Conservation (phyloP, 1,139 yeast species). For the Trichomonascaceae sp. region DNA sequence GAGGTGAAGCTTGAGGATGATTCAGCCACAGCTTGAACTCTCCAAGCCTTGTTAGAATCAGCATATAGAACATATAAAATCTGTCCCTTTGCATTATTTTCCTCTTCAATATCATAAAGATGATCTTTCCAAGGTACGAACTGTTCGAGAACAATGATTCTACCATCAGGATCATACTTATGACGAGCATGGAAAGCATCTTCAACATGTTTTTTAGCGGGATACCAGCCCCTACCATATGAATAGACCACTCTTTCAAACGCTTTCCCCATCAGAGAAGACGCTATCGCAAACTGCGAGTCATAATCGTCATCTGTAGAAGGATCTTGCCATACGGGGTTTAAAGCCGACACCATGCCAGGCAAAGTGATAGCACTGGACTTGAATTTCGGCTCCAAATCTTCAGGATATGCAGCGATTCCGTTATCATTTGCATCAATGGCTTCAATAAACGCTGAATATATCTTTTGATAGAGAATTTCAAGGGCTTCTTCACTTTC, state of each 20-base stretch:
- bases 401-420: slow-evolving; percentile 58
- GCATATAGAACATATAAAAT: slow-evolving; percentile 73
- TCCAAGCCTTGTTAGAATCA: slow-evolving; percentile 70
- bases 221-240: slow-evolving; percentile 84
- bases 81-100: slow-evolving; percentile 44
- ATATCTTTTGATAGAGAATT: slow-evolving; percentile 63
- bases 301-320: slow-evolving; percentile 64
- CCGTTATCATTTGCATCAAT: slow-evolving; percentile 98
- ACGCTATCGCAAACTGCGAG: slow-evolving; percentile 60
- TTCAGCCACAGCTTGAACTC: slow-evolving; percentile 85
- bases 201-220: slow-evolving; percentile 74
- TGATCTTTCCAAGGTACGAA: slow-evolving; percentile 97
- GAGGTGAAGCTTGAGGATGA: slow-evolving; percentile 71
- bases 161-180: slow-evolving; percentile 46
- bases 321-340: slow-evolving; percentile 74
- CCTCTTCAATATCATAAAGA: slow-evolving; percentile 66
- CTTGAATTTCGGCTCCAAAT: slow-evolving; percentile 29
- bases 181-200: slow-evolving; percentile 49
- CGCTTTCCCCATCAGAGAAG: slow-evolving; percentile 75
- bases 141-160: slow-evolving; percentile 61
- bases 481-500: slow-evolving; percentile 42
- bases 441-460: slow-evolving; percentile 81
- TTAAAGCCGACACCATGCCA: slow-evolving; percentile 67
- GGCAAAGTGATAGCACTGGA: slow-evolving; percentile 63
- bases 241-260: slow-evolving; percentile 63